A percentile compares a stretch with the other conserved stretches of the same genome.
Evolutionary conservation across 2,329 filamentous ascomycete genomes (phyloP).

Genomic region (Bipolaris oryzae): DNA sequence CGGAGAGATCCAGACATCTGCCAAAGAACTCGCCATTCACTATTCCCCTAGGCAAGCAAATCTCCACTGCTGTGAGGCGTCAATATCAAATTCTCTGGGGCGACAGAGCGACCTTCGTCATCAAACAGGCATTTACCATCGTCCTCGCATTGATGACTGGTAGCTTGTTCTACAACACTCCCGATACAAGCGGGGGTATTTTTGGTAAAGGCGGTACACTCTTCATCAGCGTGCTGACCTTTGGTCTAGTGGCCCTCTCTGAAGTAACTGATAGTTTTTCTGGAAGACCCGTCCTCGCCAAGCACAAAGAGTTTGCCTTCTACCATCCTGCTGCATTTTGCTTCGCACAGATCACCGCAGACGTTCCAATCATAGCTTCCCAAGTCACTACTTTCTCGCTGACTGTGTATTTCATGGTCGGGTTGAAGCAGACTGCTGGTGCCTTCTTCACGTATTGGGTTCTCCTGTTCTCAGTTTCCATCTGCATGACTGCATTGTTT

Average conservation of each 20-base stretch:
- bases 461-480: constrained; percentile 56
- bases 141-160: constrained; percentile 66
- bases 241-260: constrained; percentile 66
- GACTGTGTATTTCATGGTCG: constrained; percentile 81
- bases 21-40: constrained; percentile 56
- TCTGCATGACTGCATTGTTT: constrained; percentile 78
- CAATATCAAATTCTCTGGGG: constrained; percentile 71
- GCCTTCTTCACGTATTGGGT: constrained; percentile 83
- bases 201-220: constrained; percentile 68
- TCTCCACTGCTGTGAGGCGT: constrained; percentile 57
- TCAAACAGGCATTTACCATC: constrained; percentile 65
- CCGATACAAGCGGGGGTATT: constrained; percentile 61
- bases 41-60: neutral
- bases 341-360: constrained; percentile 70
- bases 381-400: constrained; percentile 65
- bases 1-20: constrained; percentile 38
- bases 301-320: constrained; percentile 80
- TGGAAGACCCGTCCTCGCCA: constrained; percentile 80
- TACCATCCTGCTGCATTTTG: constrained; percentile 80
- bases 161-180: constrained; percentile 68
- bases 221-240: constrained; percentile 68
- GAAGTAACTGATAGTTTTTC: constrained; percentile 66
- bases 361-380: constrained; percentile 61
- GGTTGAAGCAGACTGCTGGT: constrained; percentile 70
- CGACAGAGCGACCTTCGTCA: constrained; percentile 66